These are phyloP conservation scores for Chenopodium berlandieri DNA, from an alignment of 148 eudicot species.

Conservation along the genomic window DNA sequence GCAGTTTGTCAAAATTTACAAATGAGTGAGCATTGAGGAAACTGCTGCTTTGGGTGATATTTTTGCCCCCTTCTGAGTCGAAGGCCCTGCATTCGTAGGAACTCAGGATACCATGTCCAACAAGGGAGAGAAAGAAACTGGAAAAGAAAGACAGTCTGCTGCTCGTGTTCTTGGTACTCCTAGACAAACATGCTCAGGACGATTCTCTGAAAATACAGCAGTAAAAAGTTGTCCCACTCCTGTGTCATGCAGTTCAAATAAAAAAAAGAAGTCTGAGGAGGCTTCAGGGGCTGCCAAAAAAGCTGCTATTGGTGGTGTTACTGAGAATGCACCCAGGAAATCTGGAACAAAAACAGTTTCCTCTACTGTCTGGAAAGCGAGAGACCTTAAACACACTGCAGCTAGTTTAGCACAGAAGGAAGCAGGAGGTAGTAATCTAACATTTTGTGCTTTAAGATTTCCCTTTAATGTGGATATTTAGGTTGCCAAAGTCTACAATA, in stretches of 20 bases:
- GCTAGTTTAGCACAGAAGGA: not conserved
- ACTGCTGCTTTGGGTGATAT: not conserved
- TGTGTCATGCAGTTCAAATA: slow-evolving; percentile 15
- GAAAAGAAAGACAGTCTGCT: not conserved
- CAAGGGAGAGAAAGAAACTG: not conserved
- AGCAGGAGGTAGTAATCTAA: slow-evolving; percentile 20
- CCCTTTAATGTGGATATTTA: not conserved
- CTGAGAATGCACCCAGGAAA: slow-evolving; percentile 5
- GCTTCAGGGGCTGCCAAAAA: slow-evolving; percentile 8
- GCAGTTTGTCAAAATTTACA: not conserved
- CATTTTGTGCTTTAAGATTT: not conserved
- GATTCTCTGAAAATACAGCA: not conserved
- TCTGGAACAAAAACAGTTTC: not conserved
- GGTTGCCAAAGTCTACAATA: not conserved
- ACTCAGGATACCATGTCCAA: slow-evolving; percentile 17
- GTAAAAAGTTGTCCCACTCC: not conserved
- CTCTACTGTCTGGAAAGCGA: not conserved
- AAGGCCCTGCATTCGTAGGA: not conserved
- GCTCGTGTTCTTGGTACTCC: not conserved
- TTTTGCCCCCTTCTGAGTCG: not conserved
- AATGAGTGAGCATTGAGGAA: not conserved
- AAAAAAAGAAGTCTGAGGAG: slow-evolving; percentile 8
- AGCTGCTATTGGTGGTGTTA: slow-evolving; percentile 5
- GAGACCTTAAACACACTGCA: not conserved
- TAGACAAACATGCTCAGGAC: slow-evolving; percentile 7